Base-by-base conservation (phyloP, 2,329 filamentous ascomycete genomes). In the Calonectria pseudoturangicola region DNA sequence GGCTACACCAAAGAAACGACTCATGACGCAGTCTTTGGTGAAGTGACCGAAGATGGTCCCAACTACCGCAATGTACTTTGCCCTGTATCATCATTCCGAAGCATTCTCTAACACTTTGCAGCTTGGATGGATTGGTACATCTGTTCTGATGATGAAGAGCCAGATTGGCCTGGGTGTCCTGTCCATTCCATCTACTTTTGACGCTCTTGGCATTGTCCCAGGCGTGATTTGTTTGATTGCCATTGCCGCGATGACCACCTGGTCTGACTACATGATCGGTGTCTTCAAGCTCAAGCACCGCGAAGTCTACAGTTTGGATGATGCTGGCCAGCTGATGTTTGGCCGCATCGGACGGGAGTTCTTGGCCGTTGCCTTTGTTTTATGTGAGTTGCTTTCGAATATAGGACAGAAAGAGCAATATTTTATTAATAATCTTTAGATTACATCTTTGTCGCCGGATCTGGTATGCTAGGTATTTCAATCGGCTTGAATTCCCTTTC, bases 261-360 rank as follows among this genome's bases (percentile, higher is more conserved):
- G 87, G 87, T 87, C 86, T 3, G 83, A 84, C 66, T 87, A 86
- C 73, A 86, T 87, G 25, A 81, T 88, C 9, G 87, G 86, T 16
- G 79, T 82, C 16, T 90, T 89, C 83, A 90, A 90, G 77, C 75
- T 87, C 30, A 80, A 81, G 27, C 88, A 90, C 74, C 85, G 84
- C 2, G 83, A 87, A 41, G 86, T 89, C 1, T 89, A 90, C 75
- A 84, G 86, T 47, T 87, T 90, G 71, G 88, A 89, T 68, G 88
- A 90, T 74, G 88, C 85, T 1, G 88, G 87, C 28, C 74, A 75
- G 4, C 80, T 88, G 41, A 82, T 90, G 16, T 87, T 88, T 74
- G 88, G 88, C n/a, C 83, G 81, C 2, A 68, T 84, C 5, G 87
- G 88, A 1, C 83, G 85, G 3, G 85, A 86, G 66, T 62, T 87